Base-by-base conservation (phyloP, 2,329 filamentous ascomycete genomes). In the Drechslerella coelobrocha region DNA sequence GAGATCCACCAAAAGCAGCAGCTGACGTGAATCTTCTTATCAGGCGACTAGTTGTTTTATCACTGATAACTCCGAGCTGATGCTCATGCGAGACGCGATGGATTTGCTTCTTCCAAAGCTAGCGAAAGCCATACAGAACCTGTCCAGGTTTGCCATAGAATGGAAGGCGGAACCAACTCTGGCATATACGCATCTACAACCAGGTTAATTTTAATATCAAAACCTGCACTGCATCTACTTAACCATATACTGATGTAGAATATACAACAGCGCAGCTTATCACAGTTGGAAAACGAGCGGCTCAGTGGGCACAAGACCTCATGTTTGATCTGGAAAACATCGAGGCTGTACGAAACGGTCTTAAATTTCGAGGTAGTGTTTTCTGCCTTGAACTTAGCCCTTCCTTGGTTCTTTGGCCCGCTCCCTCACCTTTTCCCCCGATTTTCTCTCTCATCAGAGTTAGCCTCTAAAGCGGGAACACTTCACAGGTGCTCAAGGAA, bases 1-100 rank as follows among this genome's bases (percentile, higher is more conserved):
- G 47, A 50, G 19, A 21, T n/a, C n/a, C n/a, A n/a, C n/a, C n/a
- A n/a, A n/a, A n/a, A n/a, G n/a, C n/a, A n/a, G n/a, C 12, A 2
- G 24, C 26, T 52, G 23, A 37, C 24, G 39, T 21, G 10, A 2
- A 26, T 51, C 1, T 54, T 47, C 24, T 5, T 9, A 10, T 17
- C 23, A 50, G 43, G 57, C 72, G 72, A 81, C 80, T 1, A 78
- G 76, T 72, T 85, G 83, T 78, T 86, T 83, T 76, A 83, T 86
- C 39, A 92, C 89, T 61, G 90, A 92, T 76, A 91, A 92, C 73
- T 84, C 88, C 1, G 90, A 93, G 75, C 81, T 93, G 34, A 91
- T 95, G 73, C 85, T 95, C 76, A 84, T 92, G 76, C 82, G 86
- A 23, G 85, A 91, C 69, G 91, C 86, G 4, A 81, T 96, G 62